These are phyloP conservation scores for Cryptococcus sp. DNA, from an alignment of 1,284 basidiomycete species.

Conservation along the genomic window DNA sequence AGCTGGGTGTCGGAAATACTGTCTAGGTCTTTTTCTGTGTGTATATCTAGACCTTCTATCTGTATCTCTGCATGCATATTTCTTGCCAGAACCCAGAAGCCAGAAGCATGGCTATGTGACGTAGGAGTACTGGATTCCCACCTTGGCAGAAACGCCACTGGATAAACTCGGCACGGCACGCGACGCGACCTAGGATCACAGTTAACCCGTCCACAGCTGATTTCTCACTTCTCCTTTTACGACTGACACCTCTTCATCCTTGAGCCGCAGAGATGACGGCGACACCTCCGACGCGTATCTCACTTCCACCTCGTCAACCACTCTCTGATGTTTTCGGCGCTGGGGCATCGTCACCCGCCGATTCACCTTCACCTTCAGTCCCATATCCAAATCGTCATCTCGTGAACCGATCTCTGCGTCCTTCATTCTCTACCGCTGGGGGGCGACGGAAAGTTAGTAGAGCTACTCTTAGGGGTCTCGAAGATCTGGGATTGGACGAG, in stretches of 20 bases:
- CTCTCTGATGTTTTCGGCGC: constrained; percentile 19
- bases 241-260: no score
- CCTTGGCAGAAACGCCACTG: no score
- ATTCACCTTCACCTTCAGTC: constrained; percentile 8
- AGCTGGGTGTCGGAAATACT: constrained; percentile 38
- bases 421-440: constrained; percentile 26
- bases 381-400: constrained; percentile 5
- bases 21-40: background rate
- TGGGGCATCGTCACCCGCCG: constrained; percentile 18
- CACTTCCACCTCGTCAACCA: constrained; percentile 25
- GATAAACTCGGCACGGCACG: no score
- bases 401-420: constrained; percentile 11
- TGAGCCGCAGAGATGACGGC: constrained; percentile 15
- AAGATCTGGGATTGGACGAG: constrained; percentile 17
- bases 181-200: no score
- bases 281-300: constrained; percentile 28
- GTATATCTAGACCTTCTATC: no score
- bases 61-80: no score
- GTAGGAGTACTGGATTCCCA: no score
- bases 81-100: no score
- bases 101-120: no score
- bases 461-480: constrained; percentile 7
- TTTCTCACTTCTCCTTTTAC: no score
- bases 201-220: background rate
- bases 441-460: constrained; percentile 12